Conservation (phyloP, 306 rosid species). For the Cajanus cajan region DNA sequence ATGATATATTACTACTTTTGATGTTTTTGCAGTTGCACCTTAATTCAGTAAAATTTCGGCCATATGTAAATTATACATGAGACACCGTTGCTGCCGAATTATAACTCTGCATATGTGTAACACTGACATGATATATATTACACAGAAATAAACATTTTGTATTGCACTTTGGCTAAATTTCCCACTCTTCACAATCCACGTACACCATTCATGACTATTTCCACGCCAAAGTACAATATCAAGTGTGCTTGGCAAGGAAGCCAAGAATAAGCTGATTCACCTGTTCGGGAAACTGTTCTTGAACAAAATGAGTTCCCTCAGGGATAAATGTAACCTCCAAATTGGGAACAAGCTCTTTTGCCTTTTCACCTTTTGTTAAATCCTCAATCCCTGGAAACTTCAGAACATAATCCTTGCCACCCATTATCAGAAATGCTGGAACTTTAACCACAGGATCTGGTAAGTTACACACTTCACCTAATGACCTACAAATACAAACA, state of each 20-base stretch:
- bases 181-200: no score
- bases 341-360: slow-evolving; percentile 54
- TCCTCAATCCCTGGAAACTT: slow-evolving; percentile 72
- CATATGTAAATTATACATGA: no score
- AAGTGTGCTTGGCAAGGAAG: slow-evolving; percentile 61
- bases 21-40: no score
- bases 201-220: no score
- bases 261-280: slow-evolving; percentile 64
- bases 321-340: slow-evolving; percentile 58
- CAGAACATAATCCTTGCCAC: slow-evolving; percentile 55
- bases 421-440: slow-evolving; percentile 66
- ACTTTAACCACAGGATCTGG: slow-evolving; percentile 48
- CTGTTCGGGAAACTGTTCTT: slow-evolving; percentile 71
- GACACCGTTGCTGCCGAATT: no score
- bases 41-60: no score
- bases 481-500: slow-evolving; percentile 46
- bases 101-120: no score
- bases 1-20: no score
- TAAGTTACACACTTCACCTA: slow-evolving; percentile 38
- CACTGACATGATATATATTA: no score
- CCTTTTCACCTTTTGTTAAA: slow-evolving; percentile 50
- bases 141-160: no score
- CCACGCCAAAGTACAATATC: slow-evolving; percentile 18
- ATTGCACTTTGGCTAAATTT: no score
- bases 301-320: slow-evolving; percentile 88